A percentile compares a stretch with the other conserved stretches of the same genome.
Conservation (phyloP, 192 early-diverging fungal species). For the Glomus cerebriforme region DNA sequence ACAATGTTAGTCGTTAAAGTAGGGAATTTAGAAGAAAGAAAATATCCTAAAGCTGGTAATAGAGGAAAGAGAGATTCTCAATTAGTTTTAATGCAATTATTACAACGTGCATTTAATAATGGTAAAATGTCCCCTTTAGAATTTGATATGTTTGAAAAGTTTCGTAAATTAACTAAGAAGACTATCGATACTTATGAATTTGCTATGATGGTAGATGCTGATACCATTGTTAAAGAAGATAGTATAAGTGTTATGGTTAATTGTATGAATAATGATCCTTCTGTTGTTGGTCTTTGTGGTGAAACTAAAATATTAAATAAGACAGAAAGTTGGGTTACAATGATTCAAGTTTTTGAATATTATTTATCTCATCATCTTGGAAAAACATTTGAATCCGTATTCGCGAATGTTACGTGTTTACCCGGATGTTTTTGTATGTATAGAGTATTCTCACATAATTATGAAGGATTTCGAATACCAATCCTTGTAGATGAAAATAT, state of each 20-base stretch:
- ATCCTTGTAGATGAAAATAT: conserved; percentile 83
- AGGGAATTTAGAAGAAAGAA: conserved; percentile 62
- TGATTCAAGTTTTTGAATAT: conserved; percentile 90
- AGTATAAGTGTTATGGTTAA: conserved; percentile 76
- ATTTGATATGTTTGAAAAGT: conserved; percentile 84
- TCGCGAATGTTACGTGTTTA: conserved; percentile 71
- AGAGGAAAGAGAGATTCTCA: conserved; percentile 88
- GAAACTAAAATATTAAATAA: conserved; percentile 97
- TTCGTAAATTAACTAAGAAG: conserved; percentile 75
- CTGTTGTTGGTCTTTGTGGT: conserved; percentile 93
- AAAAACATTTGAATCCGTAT: conserved; percentile 75
- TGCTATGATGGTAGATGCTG: conserved; percentile 82
- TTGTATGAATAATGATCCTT: conserved; percentile 80
- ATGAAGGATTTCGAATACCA: conserved; percentile 66
- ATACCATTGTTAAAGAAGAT: conserved; percentile 79
- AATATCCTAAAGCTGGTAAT: conserved; percentile 69
- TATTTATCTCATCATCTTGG: conserved; percentile 72
- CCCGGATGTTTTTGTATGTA: conserved; percentile 82
- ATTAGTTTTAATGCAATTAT: conserved; percentile 80
- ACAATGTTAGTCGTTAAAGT: conserved; percentile 78
- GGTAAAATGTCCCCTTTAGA: conserved; percentile 90
- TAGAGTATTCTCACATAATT: conserved; percentile 65
- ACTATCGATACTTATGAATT: conserved; percentile 80
- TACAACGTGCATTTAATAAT: conserved; percentile 69
- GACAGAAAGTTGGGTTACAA: conserved; percentile 79